Percentiles rank a stretch among this genome's conserved stretches.
Evolutionary conservation across 2,329 filamentous ascomycete species (phyloP).

Genomic region (Colletotrichum sp.): DNA sequence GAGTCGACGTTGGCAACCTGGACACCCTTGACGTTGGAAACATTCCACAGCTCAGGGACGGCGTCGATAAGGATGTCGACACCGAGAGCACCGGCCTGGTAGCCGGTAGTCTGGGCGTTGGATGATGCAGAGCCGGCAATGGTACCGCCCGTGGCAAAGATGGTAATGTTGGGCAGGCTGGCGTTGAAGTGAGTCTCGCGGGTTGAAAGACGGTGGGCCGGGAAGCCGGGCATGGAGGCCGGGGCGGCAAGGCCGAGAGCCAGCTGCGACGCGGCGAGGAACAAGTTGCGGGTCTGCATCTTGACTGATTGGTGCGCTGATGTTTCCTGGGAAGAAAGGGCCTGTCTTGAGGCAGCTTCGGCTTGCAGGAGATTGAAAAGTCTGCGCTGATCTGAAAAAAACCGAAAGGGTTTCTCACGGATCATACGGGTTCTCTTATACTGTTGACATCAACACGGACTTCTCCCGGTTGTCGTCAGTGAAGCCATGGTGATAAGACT

Average conservation of each 20-base stretch:
- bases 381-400: not conserved
- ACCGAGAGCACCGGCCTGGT: slow-evolving; percentile 47
- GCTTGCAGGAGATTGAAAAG: not conserved
- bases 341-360: not conserved
- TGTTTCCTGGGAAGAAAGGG: not conserved
- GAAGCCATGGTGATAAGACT: not conserved
- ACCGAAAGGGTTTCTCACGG: not conserved
- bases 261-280: slow-evolving; percentile 5
- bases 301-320: not conserved
- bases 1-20: slow-evolving; percentile 57
- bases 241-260: slow-evolving; percentile 11
- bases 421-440: not conserved
- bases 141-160: slow-evolving; percentile 63
- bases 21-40: slow-evolving; percentile 59
- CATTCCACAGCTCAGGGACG: slow-evolving; percentile 57
- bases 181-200: slow-evolving; percentile 34
- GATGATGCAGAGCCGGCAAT: slow-evolving; percentile 59
- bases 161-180: slow-evolving; percentile 60
- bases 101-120: slow-evolving; percentile 50
- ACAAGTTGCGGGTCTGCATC: slow-evolving; percentile 2
- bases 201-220: not conserved
- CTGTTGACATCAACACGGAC: not conserved
- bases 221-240: not conserved
- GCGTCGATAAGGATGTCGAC: slow-evolving; percentile 57
- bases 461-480: too few relatives aligned